phyloP scores from a whole-genome alignment of 2,329 filamentous ascomycete species.

The Fusarium oxysporum region DNA sequence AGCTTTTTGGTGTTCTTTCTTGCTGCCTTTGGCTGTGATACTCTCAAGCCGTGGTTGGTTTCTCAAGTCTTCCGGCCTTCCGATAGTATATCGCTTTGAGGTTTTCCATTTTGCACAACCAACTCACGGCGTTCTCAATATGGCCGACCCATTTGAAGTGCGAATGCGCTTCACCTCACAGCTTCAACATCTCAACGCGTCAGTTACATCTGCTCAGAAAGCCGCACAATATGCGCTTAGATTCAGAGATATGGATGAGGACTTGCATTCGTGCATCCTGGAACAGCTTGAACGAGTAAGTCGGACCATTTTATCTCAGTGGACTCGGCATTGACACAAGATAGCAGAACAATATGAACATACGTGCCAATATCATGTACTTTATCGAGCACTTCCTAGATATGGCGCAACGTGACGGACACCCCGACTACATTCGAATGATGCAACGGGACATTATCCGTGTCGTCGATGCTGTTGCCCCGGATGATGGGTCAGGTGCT shows the following conservation, averaged over 20 bases:
- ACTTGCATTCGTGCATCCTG: conserved; percentile 95
- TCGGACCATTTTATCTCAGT: not conserved
- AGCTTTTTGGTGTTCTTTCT: conserved; percentile 16
- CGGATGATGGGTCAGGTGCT: conserved; percentile 85
- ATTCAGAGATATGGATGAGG: conserved; percentile 94
- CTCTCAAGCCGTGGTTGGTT: conserved; percentile 27
- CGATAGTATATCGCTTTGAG: conserved; percentile 3
- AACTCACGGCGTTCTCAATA: conserved; percentile 46
- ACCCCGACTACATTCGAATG: conserved; percentile 89
- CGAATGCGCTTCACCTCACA: conserved; percentile 95
- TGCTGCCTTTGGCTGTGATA: conserved; percentile 26
- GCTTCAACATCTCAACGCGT: conserved; percentile 91
- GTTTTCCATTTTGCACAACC: not conserved
- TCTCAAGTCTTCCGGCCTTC: conserved; percentile 21
- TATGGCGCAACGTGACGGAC: conserved; percentile 79
- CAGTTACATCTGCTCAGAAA: conserved; percentile 88
- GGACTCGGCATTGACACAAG: conserved; percentile 16
- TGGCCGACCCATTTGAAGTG: conserved; percentile 93
- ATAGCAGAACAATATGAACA: conserved; percentile 90
- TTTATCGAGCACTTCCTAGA: conserved; percentile 97
- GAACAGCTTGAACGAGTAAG: conserved; percentile 88
- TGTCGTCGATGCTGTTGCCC: conserved; percentile 92
- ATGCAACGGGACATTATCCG: conserved; percentile 92
- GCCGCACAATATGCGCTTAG: conserved; percentile 95
- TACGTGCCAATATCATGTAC: conserved; percentile 98